phyloP scores from a whole-genome alignment of 1,139 yeast genomes.

The Ogataea hybrid region DNA sequence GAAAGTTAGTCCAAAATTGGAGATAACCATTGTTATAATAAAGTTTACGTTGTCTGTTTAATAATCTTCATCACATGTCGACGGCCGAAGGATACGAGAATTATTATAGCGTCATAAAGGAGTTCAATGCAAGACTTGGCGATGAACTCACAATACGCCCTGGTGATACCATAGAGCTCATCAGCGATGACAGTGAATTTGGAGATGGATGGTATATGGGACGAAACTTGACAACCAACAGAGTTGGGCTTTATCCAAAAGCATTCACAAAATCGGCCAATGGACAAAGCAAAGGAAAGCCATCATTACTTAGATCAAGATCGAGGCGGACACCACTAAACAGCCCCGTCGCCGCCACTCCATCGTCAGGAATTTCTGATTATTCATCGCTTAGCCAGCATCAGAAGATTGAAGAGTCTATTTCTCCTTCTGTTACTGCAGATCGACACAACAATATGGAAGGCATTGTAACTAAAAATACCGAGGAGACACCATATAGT shows the following conservation, averaged over 20 bases:
- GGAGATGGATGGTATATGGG: conserved; percentile 99
- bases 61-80: conserved; percentile 1
- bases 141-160: conserved; percentile 80
- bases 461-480: too few relatives aligned
- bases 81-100: conserved; percentile 13
- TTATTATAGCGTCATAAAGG: conserved; percentile 63
- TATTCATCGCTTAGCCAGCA: conserved; percentile 12
- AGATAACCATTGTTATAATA: too few relatives aligned
- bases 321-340: conserved; percentile 47
- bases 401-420: background rate
- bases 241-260: conserved; percentile 87
- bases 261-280: conserved; percentile 57
- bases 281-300: conserved; percentile 16
- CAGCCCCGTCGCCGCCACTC: conserved; percentile 26
- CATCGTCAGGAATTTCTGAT: conserved; percentile 10
- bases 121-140: conserved; percentile 80
- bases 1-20: too few relatives aligned
- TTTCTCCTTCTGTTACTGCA: background rate
- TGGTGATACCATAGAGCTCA: conserved; percentile 85
- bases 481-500: too few relatives aligned
- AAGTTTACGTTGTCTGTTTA: background rate
- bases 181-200: conserved; percentile 90
- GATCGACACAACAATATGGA: too few relatives aligned
- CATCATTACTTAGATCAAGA: conserved; percentile 50
- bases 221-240: conserved; percentile 63